These are phyloP conservation scores for Aspergillus saccharolyticus DNA, from an alignment of 495 filamentous ascomycete species.

Conservation along the genomic window DNA sequence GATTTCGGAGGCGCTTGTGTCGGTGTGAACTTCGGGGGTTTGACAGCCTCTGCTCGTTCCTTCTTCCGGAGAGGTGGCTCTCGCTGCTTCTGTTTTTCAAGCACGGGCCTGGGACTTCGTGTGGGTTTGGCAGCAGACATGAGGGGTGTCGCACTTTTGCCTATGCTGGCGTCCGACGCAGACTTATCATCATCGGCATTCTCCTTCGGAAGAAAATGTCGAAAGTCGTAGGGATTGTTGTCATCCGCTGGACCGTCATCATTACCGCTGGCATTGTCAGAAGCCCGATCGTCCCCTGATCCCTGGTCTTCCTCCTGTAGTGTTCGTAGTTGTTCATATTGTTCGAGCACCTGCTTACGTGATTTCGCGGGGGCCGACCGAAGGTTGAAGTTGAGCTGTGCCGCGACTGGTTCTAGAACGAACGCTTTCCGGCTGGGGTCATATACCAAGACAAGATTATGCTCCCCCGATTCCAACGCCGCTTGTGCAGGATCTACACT, in stretches of 20 bases:
- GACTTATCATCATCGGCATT: conserved; percentile 33
- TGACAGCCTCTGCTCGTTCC: conserved; percentile 17
- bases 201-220: conserved; percentile 49
- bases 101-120: conserved; percentile 25
- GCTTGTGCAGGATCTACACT: conserved; percentile 38
- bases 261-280: conserved; percentile 32
- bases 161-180: conserved; percentile 26
- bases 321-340: conserved; percentile 44
- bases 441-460: conserved; percentile 47
- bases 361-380: conserved; percentile 45
- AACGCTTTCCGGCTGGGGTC: conserved; percentile 46
- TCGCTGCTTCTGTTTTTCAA: conserved; percentile 30
- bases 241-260: conserved; percentile 46
- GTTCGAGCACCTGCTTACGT: conserved; percentile 38
- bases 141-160: conserved; percentile 32
- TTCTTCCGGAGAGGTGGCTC: conserved; percentile 37
- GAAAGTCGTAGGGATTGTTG: conserved; percentile 54
- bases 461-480: conserved; percentile 26
- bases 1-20: conserved; percentile 16
- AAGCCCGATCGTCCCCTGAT: conserved; percentile 37
- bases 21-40: conserved; percentile 10
- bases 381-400: conserved; percentile 54
- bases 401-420: conserved; percentile 47
- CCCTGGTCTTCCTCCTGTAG: conserved; percentile 36
- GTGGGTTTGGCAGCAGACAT: conserved; percentile 26